Conservation (phyloP, 2,329 filamentous ascomycete species). For the Xylogone sp. region DNA sequence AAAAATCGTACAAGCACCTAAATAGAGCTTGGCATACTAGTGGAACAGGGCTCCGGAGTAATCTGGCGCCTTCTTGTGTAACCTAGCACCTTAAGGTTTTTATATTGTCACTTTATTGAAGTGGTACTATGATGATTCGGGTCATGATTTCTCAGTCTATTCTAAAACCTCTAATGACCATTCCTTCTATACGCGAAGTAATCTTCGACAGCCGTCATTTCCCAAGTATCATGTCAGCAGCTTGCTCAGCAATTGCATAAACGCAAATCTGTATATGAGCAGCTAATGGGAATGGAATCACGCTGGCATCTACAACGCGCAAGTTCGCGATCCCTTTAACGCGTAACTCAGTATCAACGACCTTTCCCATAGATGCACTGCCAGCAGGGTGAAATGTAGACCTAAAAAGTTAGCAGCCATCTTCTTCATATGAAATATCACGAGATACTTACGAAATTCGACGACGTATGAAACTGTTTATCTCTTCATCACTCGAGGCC, state of each 20-base stretch:
- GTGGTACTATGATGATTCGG: no score
- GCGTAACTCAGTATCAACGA: conserved; percentile 20
- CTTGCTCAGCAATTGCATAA: conserved; percentile 33
- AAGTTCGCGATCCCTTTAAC: conserved; percentile 19
- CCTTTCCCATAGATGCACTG: conserved; percentile 17
- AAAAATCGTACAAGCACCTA: not conserved
- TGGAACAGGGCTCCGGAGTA: not conserved
- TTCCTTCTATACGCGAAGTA: no score
- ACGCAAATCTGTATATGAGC: conserved; percentile 28
- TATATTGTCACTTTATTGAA: no score
- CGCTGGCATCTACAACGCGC: conserved; percentile 31
- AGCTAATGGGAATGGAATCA: conserved; percentile 28
- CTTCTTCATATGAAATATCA: not conserved
- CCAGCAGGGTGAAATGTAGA: conserved; percentile 10
- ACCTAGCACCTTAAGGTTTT: no score
- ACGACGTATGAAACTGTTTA: not conserved
- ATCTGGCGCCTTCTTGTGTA: no score
- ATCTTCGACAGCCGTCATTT: not conserved
- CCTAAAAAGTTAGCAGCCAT: not conserved
- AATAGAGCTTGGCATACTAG: no score
- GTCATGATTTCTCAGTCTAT: no score
- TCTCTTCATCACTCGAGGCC: not conserved
- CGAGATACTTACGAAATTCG: not conserved
- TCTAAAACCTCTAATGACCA: no score
- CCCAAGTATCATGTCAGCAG: conserved; percentile 25